These are phyloP conservation scores for Naganishia liquefaciens DNA, from an alignment of 1,284 basidiomycete species.

Conservation along the genomic window DNA sequence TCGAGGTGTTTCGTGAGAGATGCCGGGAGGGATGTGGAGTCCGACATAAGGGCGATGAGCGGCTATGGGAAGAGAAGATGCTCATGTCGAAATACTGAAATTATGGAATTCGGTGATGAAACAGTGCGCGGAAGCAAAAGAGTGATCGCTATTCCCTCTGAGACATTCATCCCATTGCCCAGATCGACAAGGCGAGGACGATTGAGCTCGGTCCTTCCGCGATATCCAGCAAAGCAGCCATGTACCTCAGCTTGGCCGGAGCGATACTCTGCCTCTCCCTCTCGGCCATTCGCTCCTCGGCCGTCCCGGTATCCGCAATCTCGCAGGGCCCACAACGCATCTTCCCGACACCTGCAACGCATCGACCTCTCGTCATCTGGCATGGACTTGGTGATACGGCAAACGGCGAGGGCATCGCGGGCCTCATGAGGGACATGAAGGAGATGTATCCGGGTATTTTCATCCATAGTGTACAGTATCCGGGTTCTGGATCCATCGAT, in stretches of 20 bases:
- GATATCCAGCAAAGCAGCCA: background rate
- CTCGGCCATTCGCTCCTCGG: background rate
- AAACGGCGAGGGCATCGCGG: slow-evolving; percentile 33
- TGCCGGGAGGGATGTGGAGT: slow-evolving; percentile 38
- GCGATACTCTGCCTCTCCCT: background rate
- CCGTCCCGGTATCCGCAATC: background rate
- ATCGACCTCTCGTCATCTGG: slow-evolving; percentile 84
- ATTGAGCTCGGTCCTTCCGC: background rate
- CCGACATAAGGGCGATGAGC: slow-evolving; percentile 12
- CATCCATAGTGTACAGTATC: slow-evolving; percentile 76
- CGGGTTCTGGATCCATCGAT: slow-evolving; percentile 60
- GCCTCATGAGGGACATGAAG: slow-evolving; percentile 68
- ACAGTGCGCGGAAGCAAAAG: slow-evolving; percentile 21
- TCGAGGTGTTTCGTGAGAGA: slow-evolving; percentile 65
- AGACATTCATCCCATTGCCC: background rate
- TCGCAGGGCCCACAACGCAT: background rate
- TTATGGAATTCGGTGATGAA: too few species aligned
- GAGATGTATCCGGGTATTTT: slow-evolving; percentile 78
- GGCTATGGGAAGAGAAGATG: background rate
- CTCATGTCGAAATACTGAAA: background rate
- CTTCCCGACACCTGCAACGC: slow-evolving; percentile 22
- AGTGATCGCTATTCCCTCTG: background rate
- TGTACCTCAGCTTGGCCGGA: background rate
- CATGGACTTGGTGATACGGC: slow-evolving; percentile 79
- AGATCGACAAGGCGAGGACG: too few species aligned